These are phyloP conservation scores for Botryotinia globosa DNA, from an alignment of 2,329 filamentous ascomycete genomes.

Conservation along the genomic window DNA sequence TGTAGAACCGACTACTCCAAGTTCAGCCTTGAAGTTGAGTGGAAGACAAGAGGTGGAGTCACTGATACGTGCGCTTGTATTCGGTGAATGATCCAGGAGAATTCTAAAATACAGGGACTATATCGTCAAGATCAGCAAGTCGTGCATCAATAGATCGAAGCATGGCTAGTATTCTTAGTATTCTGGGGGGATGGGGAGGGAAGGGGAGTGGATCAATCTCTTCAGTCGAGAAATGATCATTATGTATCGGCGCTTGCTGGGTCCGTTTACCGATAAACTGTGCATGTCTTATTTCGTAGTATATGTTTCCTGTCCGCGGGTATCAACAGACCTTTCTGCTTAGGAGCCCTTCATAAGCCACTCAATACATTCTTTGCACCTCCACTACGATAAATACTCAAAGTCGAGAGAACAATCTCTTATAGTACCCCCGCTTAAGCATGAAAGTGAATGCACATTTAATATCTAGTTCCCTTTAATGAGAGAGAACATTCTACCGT, in stretches of 20 bases:
- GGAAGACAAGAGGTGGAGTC: slow-evolving; percentile 3
- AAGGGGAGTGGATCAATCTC: not conserved
- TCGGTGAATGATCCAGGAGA: too few relatives aligned
- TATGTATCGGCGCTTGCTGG: too few relatives aligned
- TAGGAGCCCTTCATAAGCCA: too few relatives aligned
- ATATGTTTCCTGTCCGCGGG: not conserved
- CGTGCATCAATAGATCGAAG: not conserved
- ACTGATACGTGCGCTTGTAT: slow-evolving; percentile 1
- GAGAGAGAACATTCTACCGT: not conserved
- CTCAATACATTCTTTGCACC: too few relatives aligned
- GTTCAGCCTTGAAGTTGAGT: not conserved
- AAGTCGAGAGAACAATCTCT: not conserved
- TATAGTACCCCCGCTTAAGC: not conserved
- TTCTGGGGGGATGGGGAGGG: not conserved
- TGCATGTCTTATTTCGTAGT: not conserved
- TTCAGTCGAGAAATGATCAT: not conserved
- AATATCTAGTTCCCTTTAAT: not conserved
- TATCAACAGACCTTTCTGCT: not conserved
- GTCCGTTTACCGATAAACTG: not conserved
- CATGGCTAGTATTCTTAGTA: not conserved
- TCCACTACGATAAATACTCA: too few relatives aligned
- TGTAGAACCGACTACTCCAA: not conserved
- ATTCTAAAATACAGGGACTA: too few relatives aligned
- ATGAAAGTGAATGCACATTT: not conserved
- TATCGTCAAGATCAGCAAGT: too few relatives aligned